phyloP scores from a whole-genome alignment of 768 basidiomycete species.

The Pilatotrama ljubarskyi region DNA sequence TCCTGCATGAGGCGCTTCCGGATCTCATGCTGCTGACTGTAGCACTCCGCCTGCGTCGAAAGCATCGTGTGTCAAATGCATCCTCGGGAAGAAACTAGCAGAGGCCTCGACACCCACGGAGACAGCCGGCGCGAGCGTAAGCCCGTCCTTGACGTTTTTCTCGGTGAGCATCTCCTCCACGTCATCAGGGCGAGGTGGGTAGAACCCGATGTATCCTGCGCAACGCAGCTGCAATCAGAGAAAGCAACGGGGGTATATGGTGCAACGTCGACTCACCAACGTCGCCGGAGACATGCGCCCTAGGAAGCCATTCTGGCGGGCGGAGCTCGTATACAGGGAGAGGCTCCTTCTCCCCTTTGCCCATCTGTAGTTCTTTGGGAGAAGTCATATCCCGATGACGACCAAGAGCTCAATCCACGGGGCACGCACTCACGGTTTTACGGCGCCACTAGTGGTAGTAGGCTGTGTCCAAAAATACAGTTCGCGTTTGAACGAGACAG shows the following conservation, averaged over 20 bases:
- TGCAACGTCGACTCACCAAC: slow-evolving; percentile 48
- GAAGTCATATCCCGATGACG: too few relatives aligned
- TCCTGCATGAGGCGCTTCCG: slow-evolving; percentile 52
- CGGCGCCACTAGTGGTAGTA: too few relatives aligned
- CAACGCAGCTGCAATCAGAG: background rate
- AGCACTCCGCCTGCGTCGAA: slow-evolving; percentile 62
- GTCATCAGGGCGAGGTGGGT: slow-evolving; percentile 72
- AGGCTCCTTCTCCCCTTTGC: slow-evolving; percentile 26
- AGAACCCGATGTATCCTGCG: slow-evolving; percentile 75
- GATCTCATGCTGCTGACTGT: slow-evolving; percentile 56
- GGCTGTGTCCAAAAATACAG: too few relatives aligned
- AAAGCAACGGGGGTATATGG: background rate
- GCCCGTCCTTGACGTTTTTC: slow-evolving; percentile 65
- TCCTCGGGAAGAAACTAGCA: background rate
- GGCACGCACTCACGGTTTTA: background rate
- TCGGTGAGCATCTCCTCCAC: slow-evolving; percentile 74
- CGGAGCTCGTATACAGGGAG: slow-evolving; percentile 62
- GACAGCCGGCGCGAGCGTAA: slow-evolving; percentile 52
- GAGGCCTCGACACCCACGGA: slow-evolving; percentile 44
- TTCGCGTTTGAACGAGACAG: too few relatives aligned
- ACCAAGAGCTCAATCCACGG: too few relatives aligned
- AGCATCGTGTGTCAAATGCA: background rate
- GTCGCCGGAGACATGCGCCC: slow-evolving; percentile 64
- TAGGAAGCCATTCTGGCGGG: slow-evolving; percentile 76
- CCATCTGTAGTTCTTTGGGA: slow-evolving; percentile 17